These are phyloP conservation scores for Plasmodium inui DNA, from an alignment of 169 alveolate species.

Conservation along the genomic window DNA sequence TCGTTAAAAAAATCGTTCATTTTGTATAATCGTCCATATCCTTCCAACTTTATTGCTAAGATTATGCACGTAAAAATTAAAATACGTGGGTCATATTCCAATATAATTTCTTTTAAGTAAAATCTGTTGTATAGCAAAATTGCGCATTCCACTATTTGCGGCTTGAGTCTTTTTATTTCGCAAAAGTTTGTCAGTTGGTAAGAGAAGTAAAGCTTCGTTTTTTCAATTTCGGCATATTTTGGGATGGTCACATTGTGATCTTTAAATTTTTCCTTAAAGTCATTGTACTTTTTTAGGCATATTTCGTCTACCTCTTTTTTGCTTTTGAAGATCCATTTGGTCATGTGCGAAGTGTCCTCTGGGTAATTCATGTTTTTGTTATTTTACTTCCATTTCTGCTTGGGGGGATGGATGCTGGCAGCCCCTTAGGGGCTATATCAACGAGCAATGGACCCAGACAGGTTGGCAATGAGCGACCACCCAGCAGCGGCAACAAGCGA, in stretches of 20 bases:
- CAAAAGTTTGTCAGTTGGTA: slow-evolving; percentile 50
- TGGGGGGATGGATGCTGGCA: neutral
- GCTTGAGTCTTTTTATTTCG: slow-evolving; percentile 35
- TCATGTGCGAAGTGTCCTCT: slow-evolving; percentile 69
- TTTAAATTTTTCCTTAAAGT: slow-evolving; percentile 65
- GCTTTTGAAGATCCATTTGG: slow-evolving; percentile 70
- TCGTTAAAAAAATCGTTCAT: slow-evolving; percentile 68
- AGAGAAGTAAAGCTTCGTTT: slow-evolving; percentile 56
- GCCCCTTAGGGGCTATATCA: neutral
- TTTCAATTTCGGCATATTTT: slow-evolving; percentile 61
- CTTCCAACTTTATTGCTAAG: slow-evolving; percentile 80
- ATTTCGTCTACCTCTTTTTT: slow-evolving; percentile 36
- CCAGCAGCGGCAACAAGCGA: neutral
- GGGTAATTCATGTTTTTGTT: slow-evolving; percentile 64
- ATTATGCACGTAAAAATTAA: slow-evolving; percentile 80
- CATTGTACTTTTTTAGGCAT: slow-evolving; percentile 58
- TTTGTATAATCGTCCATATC: slow-evolving; percentile 73
- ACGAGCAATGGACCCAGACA: neutral
- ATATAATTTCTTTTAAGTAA: slow-evolving; percentile 77
- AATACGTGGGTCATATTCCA: slow-evolving; percentile 82
- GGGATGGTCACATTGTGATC: slow-evolving; percentile 51
- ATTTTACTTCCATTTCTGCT: slow-evolving; percentile 7
- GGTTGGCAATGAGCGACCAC: neutral
- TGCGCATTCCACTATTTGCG: slow-evolving; percentile 72
- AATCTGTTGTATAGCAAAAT: slow-evolving; percentile 76